Evolutionary conservation across 495 filamentous ascomycete species (phyloP).

Genomic region (Penicillium cosmopolitanum): DNA sequence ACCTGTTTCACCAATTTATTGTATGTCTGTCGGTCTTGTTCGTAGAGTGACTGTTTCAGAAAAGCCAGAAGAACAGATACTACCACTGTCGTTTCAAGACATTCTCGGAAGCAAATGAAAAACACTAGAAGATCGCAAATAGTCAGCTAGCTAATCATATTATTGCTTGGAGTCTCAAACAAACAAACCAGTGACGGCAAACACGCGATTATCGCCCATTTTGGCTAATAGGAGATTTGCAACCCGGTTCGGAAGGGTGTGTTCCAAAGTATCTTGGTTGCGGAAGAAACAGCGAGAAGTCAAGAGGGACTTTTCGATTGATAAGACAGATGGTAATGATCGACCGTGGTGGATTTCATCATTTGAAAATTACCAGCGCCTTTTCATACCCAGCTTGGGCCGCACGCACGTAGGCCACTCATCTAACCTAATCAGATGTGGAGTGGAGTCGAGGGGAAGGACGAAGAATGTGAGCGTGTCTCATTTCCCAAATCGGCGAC

Average conservation of each 20-base stretch:
- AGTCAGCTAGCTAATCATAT: constrained; percentile 1
- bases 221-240: background rate
- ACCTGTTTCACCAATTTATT: constrained; percentile 76
- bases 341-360: background rate
- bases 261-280: background rate
- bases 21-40: constrained; percentile 58
- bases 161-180: background rate
- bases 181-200: constrained; percentile 28
- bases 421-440: background rate
- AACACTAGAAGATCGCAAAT: constrained; percentile 54
- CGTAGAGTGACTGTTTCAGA: constrained; percentile 72
- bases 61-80: constrained; percentile 83
- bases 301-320: background rate
- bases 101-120: constrained; percentile 86
- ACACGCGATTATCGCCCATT: constrained; percentile 22
- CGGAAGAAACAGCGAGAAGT: background rate
- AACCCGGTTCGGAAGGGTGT: background rate
- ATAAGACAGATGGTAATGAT: background rate
- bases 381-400: background rate
- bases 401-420: background rate
- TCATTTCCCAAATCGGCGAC: background rate
- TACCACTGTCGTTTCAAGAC: constrained; percentile 77
- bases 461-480: background rate
- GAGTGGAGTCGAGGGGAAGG: background rate
- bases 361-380: background rate